Percentiles rank a stretch among this genome's conserved stretches.
Conservation (phyloP, 1,139 yeast species). For the Taiozyma sp. region DNA sequence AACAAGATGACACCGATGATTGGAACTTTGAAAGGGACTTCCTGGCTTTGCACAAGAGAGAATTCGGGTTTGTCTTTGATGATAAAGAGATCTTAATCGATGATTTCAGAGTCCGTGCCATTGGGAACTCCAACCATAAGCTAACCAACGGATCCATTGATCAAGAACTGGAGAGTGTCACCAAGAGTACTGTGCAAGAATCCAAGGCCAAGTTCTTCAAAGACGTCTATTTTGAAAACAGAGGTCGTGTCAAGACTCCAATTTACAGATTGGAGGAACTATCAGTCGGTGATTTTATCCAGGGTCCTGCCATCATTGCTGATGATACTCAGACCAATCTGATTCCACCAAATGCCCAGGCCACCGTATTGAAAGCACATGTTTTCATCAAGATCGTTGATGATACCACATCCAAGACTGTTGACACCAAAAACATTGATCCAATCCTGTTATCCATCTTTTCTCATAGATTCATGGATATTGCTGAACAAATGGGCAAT, state of each 20-base stretch:
- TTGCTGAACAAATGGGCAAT: constrained; percentile 88
- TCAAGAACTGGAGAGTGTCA: constrained; percentile 27
- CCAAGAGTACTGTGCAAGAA: constrained; percentile 13
- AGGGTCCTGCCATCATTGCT: constrained; percentile 81
- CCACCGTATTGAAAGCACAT: constrained; percentile 58
- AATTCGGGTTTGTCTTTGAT: constrained; percentile 62
- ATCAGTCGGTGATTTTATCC: constrained; percentile 45
- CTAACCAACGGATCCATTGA: constrained; percentile 32
- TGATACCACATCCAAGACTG: constrained; percentile 1
- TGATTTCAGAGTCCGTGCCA: constrained; percentile 72
- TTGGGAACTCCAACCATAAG: constrained; percentile 39
- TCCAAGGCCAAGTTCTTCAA: constrained; percentile 26
- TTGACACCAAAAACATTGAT: constrained; percentile 39
- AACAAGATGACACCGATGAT: constrained; percentile 27
- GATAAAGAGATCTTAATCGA: constrained; percentile 68
- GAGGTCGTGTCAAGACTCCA: constrained; percentile 48
- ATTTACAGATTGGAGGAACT: constrained; percentile 49
- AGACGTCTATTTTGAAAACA: constrained; percentile 38
- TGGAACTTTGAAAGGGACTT: constrained; percentile 36
- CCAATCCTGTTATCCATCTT: constrained; percentile 75
- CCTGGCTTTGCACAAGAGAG: constrained; percentile 50
- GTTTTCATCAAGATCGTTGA: constrained; percentile 38
- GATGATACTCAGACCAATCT: constrained; percentile 87
- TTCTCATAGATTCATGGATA: constrained; percentile 82
- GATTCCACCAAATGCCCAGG: constrained; percentile 67